Base-by-base conservation (phyloP, 1,139 yeast genomes). In the Keqinozyma sinolaborantium region DNA sequence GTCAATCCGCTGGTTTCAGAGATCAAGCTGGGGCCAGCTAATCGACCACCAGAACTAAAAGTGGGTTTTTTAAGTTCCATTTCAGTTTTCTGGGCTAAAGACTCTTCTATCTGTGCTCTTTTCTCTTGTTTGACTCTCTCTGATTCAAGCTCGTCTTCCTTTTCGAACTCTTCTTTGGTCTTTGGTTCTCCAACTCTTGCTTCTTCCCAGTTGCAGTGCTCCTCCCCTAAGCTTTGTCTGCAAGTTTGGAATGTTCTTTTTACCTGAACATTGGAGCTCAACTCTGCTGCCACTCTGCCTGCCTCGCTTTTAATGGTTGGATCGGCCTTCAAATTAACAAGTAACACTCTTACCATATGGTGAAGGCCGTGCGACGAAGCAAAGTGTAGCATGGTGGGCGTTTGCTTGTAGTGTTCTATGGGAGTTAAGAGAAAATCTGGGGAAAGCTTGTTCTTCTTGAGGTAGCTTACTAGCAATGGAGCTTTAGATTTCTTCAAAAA, bases 351-450 rank as follows among this genome's bases (percentile, higher is more conserved):
- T 4, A 86, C 78, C 71, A 88, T 79, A 43, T 81, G 86, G 27
- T 70, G 66, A 10, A 81, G 60, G 2, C 86, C 86, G 33, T 79
- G 67, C 4, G 80, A 66, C 0, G 97, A 63, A 0, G 95, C 94
- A 53, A 66, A 87, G 51, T 88, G 95, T 21, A 94, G 64, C 34
- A 85, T 56, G 0, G 95, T 84, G 2, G 97, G 95, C 0, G 83
- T 71, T 14, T 65, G 62, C 4, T 55, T 44, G 45, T 70, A 83
- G 34, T 70, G 72, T 0, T 59, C 44, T 10, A 51, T 52, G 0
- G 97, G 96, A 15, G 67, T 52, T 5, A 92, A 57, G 16, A 28
- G 38, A 41, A 79, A 77, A 6, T 39, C 27, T 30, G 79, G 68
- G 2, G 71, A 62, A 1, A 87, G 50, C 4, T 70, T 65, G 47